Conservation (phyloP, 192 early-diverging fungal genomes). For the Lobulomyces angularis region DNA sequence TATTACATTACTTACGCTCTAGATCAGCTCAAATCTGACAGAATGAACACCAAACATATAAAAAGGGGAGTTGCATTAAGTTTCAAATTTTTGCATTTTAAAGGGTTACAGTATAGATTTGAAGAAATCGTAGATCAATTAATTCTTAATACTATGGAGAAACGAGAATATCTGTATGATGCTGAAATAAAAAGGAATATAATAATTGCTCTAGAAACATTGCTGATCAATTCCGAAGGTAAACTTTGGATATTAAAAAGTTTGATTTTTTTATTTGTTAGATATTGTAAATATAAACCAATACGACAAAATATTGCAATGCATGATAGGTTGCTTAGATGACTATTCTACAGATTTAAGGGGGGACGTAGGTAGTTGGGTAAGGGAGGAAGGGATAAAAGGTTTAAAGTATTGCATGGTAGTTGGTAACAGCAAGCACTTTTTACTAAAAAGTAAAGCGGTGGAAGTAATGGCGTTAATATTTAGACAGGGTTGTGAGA, state of each 20-base stretch:
- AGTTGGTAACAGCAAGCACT: constrained; percentile 25
- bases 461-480: constrained; percentile 18
- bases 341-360: constrained; percentile 83
- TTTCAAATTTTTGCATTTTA: too few relatives aligned
- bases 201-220: constrained; percentile 41
- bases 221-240: constrained; percentile 15
- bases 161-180: constrained; percentile 29
- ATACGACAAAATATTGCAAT: constrained; percentile 28
- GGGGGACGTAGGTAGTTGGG: constrained; percentile 93
- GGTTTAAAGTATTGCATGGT: too few relatives aligned
- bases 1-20: too few relatives aligned
- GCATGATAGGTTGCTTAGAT: constrained; percentile 51
- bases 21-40: too few relatives aligned
- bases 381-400: constrained; percentile 60
- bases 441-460: too few relatives aligned
- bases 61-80: too few relatives aligned
- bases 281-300: constrained; percentile 7
- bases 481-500: constrained; percentile 66
- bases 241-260: constrained; percentile 3
- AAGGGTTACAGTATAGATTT: too few relatives aligned
- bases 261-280: constrained; percentile 2
- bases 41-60: too few relatives aligned
- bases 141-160: too few relatives aligned
- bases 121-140: too few relatives aligned
- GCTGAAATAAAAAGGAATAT: constrained; percentile 59